Evolutionary conservation across 73 alveolate genomes (phyloP).

Genomic region (Paramecium primaurelia): DNA sequence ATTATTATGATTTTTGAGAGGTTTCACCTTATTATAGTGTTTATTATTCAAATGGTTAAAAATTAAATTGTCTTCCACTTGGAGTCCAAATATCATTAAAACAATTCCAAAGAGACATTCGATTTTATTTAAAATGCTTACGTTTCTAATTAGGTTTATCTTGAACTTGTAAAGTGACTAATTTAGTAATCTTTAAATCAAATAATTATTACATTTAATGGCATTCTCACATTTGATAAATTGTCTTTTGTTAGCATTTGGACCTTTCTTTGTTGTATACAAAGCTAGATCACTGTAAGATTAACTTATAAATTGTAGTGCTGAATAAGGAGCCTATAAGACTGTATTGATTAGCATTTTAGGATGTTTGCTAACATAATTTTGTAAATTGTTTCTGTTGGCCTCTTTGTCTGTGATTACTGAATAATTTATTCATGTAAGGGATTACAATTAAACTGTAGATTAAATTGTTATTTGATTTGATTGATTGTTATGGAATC

Average conservation of each 20-base stretch:
- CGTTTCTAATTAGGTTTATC: neutral
- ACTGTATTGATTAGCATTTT: constrained; percentile 27
- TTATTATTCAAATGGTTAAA: neutral
- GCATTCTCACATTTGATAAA: constrained; percentile 64
- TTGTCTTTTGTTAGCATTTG: constrained; percentile 59
- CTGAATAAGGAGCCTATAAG: constrained; percentile 46
- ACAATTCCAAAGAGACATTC: constrained; percentile 3
- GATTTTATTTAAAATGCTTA: neutral
- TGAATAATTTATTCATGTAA: neutral
- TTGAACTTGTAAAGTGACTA: neutral
- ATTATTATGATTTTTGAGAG: no score
- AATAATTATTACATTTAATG: constrained; percentile 51
- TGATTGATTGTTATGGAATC: constrained; percentile 49
- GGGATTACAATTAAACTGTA: neutral
- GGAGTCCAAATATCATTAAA: constrained; percentile 7
- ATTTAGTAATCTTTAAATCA: constrained; percentile 30
- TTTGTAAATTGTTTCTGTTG: constrained; percentile 39
- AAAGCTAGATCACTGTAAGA: constrained; percentile 53
- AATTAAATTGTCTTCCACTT: neutral
- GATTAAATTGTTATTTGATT: neutral
- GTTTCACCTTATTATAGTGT: neutral
- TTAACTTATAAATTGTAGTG: neutral
- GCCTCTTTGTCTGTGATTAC: constrained; percentile 56
- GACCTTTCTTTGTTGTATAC: constrained; percentile 60
- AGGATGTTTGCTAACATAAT: constrained; percentile 49